A percentile compares a stretch with the other conserved stretches of the same genome.
These are phyloP conservation scores for Termitomyces sp. DNA, from an alignment of 768 basidiomycete genomes.

Conservation along the genomic window DNA sequence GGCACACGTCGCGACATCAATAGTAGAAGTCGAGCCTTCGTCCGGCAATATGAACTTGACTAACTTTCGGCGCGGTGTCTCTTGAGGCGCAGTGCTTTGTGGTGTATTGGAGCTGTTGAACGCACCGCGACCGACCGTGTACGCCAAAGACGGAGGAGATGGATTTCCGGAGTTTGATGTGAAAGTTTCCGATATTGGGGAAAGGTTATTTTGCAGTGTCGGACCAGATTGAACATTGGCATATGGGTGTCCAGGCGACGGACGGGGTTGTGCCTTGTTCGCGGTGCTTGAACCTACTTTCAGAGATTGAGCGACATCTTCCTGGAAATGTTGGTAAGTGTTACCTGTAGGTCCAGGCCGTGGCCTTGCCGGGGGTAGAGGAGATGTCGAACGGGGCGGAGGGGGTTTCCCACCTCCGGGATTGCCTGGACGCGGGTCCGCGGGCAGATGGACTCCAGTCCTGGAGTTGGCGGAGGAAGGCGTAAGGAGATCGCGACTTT, in stretches of 20 bases:
- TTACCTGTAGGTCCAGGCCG: conserved; percentile 16
- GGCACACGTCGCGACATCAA: conserved; percentile 76
- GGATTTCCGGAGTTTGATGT: conserved; percentile 32
- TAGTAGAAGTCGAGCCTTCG: conserved; percentile 67
- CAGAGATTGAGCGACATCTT: conserved; percentile 44
- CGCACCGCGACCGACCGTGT: conserved; percentile 55
- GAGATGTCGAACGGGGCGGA: conserved; percentile 35
- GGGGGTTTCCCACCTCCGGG: conserved; percentile 33
- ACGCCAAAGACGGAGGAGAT: conserved; percentile 44
- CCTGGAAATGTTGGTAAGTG: conserved; percentile 36
- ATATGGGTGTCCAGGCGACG: conserved; percentile 54
- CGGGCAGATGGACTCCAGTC: conserved; percentile 48
- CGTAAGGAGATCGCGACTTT: conserved; percentile 34
- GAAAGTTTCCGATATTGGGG: conserved; percentile 71
- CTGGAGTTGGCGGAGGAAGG: conserved; percentile 36
- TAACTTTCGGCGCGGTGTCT: conserved; percentile 76
- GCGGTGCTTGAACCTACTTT: conserved; percentile 25
- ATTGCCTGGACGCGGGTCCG: conserved; percentile 55
- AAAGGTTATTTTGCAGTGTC: conserved; percentile 43
- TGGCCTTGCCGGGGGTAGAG: conserved; percentile 31
- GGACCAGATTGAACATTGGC: conserved; percentile 44
- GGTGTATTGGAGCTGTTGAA: conserved; percentile 40
- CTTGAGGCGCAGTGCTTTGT: conserved; percentile 47
- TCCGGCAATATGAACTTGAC: conserved; percentile 88
- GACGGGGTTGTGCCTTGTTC: conserved; percentile 39